Conservation (phyloP, 2,329 filamentous ascomycete species). For the Ceratocystis destructans region DNA sequence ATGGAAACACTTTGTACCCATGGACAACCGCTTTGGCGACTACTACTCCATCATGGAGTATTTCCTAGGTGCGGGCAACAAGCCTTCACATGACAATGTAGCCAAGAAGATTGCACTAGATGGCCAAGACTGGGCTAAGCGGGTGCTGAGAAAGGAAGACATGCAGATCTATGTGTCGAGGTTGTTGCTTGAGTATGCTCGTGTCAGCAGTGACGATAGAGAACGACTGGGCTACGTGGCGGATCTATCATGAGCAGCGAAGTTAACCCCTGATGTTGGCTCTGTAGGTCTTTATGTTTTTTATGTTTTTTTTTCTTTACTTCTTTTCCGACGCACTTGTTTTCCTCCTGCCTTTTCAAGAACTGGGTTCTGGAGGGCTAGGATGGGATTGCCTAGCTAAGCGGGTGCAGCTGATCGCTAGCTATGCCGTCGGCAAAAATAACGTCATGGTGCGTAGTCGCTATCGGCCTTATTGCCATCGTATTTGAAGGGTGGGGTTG, state of each 20-base stretch:
- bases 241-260: slow-evolving; percentile 27
- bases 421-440: slow-evolving; percentile 1
- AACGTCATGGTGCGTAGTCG: neutral
- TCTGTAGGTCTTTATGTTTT: neutral
- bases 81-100: slow-evolving; percentile 29
- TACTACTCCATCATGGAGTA: slow-evolving; percentile 62
- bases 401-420: neutral
- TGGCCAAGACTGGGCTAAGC: slow-evolving; percentile 55
- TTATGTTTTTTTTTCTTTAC: neutral
- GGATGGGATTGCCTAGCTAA: neutral
- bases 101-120: slow-evolving; percentile 51
- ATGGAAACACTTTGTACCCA: slow-evolving; percentile 71
- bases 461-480: neutral
- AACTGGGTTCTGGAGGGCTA: neutral
- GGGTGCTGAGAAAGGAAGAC: slow-evolving; percentile 54
- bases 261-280: neutral
- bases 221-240: slow-evolving; percentile 43
- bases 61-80: slow-evolving; percentile 38
- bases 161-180: slow-evolving; percentile 59
- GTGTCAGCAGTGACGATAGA: slow-evolving; percentile 38
- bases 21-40: slow-evolving; percentile 61
- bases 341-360: neutral
- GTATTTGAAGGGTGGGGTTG: neutral
- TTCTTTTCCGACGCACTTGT: neutral
- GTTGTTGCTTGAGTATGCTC: slow-evolving; percentile 49